These are phyloP conservation scores for Penicillium simplicissimum DNA, from an alignment of 495 filamentous ascomycete genomes.

Conservation along the genomic window DNA sequence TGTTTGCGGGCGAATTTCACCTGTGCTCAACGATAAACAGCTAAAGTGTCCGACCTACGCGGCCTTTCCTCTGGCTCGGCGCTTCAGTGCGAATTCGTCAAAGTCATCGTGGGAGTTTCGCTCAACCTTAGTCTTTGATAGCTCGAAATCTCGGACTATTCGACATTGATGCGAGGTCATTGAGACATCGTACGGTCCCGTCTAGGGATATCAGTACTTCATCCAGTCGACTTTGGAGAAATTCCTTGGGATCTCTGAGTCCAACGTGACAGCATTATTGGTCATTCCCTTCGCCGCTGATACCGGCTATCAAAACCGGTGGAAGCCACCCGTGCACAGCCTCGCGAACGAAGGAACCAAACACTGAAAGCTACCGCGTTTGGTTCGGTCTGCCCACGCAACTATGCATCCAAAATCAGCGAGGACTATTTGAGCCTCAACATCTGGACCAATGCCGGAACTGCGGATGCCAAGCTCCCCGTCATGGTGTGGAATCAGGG, in stretches of 20 bases:
- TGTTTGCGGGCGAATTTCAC: no score
- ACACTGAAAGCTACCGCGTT: constrained; percentile 24
- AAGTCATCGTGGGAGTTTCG: no score
- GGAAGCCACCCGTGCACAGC: constrained; percentile 33
- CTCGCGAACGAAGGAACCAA: constrained; percentile 28
- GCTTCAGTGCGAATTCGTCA: no score
- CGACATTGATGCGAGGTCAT: no score
- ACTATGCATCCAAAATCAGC: constrained; percentile 16
- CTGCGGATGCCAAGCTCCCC: constrained; percentile 28
- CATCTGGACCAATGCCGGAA: constrained; percentile 31
- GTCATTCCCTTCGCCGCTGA: constrained; percentile 33
- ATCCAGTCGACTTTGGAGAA: constrained; percentile 27
- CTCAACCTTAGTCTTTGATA: no score
- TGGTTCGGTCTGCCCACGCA: constrained; percentile 28
- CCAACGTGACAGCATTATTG: constrained; percentile 47
- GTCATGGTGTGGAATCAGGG: constrained; percentile 36
- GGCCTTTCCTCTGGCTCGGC: no score
- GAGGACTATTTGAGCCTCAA: constrained; percentile 37
- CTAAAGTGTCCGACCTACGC: no score
- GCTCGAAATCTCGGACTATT: no score
- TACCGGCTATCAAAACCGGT: constrained; percentile 32
- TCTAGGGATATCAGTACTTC: constrained; percentile 35
- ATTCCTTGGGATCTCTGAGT: constrained; percentile 43
- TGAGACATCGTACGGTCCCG: constrained; percentile 28
- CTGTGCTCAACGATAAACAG: no score